A percentile compares a stretch with the other conserved stretches of the same genome.
Conservation (phyloP, 2,329 filamentous ascomycete species). For the Penicillium corylophilum region DNA sequence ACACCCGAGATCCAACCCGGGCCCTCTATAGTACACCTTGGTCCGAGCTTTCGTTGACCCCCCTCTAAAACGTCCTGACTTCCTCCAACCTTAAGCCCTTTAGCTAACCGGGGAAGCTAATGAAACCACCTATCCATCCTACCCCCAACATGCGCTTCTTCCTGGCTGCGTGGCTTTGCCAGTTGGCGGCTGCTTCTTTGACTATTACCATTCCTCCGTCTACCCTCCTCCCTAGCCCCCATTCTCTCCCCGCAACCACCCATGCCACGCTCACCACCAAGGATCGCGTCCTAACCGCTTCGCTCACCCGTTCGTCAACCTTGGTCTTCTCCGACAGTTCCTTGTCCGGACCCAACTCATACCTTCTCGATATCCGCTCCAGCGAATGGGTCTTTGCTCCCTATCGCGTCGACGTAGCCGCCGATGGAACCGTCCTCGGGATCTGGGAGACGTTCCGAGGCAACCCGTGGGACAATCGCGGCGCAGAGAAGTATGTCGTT, state of each 20-base stretch:
- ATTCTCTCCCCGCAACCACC: slow-evolving; percentile 45
- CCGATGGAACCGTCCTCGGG: slow-evolving; percentile 52
- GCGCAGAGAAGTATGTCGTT: slow-evolving; percentile 50
- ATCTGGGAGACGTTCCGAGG: slow-evolving; percentile 85
- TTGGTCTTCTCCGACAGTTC: slow-evolving; percentile 75
- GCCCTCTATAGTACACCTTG: not conserved
- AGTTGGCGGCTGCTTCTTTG: slow-evolving; percentile 25
- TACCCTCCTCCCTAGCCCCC: slow-evolving; percentile 45
- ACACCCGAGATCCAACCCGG: not conserved
- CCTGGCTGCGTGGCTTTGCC: slow-evolving; percentile 19
- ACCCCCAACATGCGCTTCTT: slow-evolving; percentile 15
- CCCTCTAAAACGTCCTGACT: not conserved
- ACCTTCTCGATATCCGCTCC: slow-evolving; percentile 79
- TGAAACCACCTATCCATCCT: not conserved
- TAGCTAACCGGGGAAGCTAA: not conserved
- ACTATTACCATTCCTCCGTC: slow-evolving; percentile 44
- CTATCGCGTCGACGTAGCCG: slow-evolving; percentile 67
- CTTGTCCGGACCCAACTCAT: slow-evolving; percentile 50
- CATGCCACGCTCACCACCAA: slow-evolving; percentile 52
- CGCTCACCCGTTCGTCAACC: slow-evolving; percentile 65
- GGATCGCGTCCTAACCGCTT: slow-evolving; percentile 59
- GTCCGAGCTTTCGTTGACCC: not conserved
- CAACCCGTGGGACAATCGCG: slow-evolving; percentile 86
- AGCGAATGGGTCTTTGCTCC: slow-evolving; percentile 71
- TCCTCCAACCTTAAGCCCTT: not conserved